Evolutionary conservation across 2,329 filamentous ascomycete genomes (phyloP), one percentile per base, ranked within the genome.

Genomic region (Pseudopyrenochaeta lycopersici): DNA sequence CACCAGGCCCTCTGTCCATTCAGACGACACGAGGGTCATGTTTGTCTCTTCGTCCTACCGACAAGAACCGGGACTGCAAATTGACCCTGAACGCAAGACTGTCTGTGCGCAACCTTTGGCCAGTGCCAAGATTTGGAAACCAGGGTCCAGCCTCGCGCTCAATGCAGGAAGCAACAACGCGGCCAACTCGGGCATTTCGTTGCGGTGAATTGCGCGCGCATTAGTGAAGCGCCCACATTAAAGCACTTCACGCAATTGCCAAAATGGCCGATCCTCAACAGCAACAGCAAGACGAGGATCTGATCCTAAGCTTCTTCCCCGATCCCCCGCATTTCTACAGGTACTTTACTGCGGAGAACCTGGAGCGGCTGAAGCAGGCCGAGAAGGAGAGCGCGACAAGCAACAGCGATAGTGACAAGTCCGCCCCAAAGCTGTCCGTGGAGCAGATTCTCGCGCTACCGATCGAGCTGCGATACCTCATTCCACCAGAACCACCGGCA

Each of bases 241-340:
- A 9, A 23, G 4, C 1, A 9, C 7, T 21, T 11, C 15, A 6
- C 4, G 14, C 10, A 10, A 15, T 9, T 21, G 4, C 23, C 7
- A 41, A 10, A 12, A 67, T 68, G 64, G 56, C 60, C 10, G 58
- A 65, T 18, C 39, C 55, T 15, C 63, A 64, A n/a, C 53, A 56
- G 29, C 46, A 44, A 10, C 53, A 51, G 3, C 48, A 57, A 15
- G 60, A 65, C 15, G 67, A 70, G n/a, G 63, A 69, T 23, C 60
- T 63, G 18, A 42, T 62, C 17, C 59, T 62, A 38, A 65, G 67
- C 39, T 63, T 88, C 35, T 97, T 92, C 73, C 94, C 95, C 20
- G 86, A 90, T 46, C 95, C 95, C 21, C 95, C 95, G 21, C 88
- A 89, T 1, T 96, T 97, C 78, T 98, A 91, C 88, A 88, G 89